Conservation (phyloP, 1,284 basidiomycete genomes). For the Leccinum variabile region DNA sequence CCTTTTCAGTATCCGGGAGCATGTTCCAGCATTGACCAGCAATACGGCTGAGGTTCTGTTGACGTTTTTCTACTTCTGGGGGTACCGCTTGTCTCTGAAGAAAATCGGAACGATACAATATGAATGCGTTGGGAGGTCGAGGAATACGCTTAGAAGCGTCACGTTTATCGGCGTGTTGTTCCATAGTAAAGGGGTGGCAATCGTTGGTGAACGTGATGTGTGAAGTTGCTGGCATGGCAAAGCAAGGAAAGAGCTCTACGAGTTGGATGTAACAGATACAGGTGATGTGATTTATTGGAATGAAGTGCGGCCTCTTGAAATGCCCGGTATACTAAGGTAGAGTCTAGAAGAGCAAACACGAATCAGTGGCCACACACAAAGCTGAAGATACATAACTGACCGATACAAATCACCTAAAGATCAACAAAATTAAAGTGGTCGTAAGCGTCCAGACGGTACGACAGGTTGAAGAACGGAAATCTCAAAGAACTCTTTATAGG, state of each 20-base stretch:
- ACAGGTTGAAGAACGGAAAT: background rate
- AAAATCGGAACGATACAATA: slow-evolving; percentile 77
- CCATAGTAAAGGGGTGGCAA: slow-evolving; percentile 9
- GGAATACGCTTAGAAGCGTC: slow-evolving; percentile 46
- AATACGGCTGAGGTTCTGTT: slow-evolving; percentile 59
- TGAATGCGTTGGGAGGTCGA: slow-evolving; percentile 82
- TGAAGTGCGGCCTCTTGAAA: background rate
- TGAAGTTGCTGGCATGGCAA: slow-evolving; percentile 12
- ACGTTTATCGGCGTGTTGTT: background rate
- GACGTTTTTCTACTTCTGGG: slow-evolving; percentile 43
- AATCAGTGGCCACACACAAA: slow-evolving; percentile 5
- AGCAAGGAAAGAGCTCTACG: background rate
- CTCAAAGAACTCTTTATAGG: slow-evolving; percentile 22
- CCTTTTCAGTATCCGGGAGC: slow-evolving; percentile 43
- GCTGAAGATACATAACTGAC: slow-evolving; percentile 11
- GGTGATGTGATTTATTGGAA: background rate
- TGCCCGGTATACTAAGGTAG: background rate
- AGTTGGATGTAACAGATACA: background rate
- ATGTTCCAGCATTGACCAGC: slow-evolving; percentile 56
- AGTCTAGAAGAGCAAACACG: background rate
- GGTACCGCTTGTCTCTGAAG: slow-evolving; percentile 46
- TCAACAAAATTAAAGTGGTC: slow-evolving; percentile 4
- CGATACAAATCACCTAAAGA: slow-evolving; percentile 4
- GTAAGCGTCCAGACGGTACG: slow-evolving; percentile 17
- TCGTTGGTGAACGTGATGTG: slow-evolving; percentile 1